Percentiles rank a stretch among this genome's conserved stretches.
phyloP scores from a whole-genome alignment of 768 basidiomycete species.

The Suillus ampliporus region DNA sequence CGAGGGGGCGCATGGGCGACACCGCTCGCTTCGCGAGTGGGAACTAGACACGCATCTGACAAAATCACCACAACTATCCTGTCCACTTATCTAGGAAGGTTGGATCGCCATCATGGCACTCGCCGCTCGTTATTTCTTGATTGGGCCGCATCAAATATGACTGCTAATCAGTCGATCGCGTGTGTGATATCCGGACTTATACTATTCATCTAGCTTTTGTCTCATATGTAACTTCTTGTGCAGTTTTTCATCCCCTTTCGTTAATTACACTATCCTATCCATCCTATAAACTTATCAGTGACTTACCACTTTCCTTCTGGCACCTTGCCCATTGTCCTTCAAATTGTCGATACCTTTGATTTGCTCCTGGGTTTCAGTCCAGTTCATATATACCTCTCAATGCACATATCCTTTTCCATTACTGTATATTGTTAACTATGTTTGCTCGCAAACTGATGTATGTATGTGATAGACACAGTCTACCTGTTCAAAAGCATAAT shows the following conservation, averaged over 20 bases:
- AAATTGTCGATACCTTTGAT: slow-evolving; percentile 28
- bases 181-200: slow-evolving; percentile 18
- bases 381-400: slow-evolving; percentile 29
- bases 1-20: slow-evolving; percentile 70
- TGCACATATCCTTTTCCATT: slow-evolving; percentile 23
- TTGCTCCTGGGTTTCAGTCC: slow-evolving; percentile 25
- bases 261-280: slow-evolving; percentile 17
- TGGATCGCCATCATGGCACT: slow-evolving; percentile 11
- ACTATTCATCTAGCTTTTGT: slow-evolving; percentile 21
- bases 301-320: slow-evolving; percentile 27
- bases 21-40: slow-evolving; percentile 64
- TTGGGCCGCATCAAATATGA: slow-evolving; percentile 19
- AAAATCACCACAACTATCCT: slow-evolving; percentile 13
- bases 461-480: slow-evolving; percentile 20
- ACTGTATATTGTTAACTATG: slow-evolving; percentile 20
- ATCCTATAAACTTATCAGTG: slow-evolving; percentile 31
- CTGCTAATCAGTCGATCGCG: slow-evolving; percentile 14
- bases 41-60: slow-evolving; percentile 18
- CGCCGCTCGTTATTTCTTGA: slow-evolving; percentile 18
- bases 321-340: slow-evolving; percentile 21
- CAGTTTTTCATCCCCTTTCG: slow-evolving; percentile 7
- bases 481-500: background rate
- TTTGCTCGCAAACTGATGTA: slow-evolving; percentile 23
- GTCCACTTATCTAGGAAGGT: slow-evolving; percentile 21
- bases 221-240: slow-evolving; percentile 3